A percentile compares a stretch with the other conserved stretches of the same genome.
These are phyloP conservation scores for Hibiscus trionum DNA, from an alignment of 345 rosid species.

Conservation along the genomic window DNA sequence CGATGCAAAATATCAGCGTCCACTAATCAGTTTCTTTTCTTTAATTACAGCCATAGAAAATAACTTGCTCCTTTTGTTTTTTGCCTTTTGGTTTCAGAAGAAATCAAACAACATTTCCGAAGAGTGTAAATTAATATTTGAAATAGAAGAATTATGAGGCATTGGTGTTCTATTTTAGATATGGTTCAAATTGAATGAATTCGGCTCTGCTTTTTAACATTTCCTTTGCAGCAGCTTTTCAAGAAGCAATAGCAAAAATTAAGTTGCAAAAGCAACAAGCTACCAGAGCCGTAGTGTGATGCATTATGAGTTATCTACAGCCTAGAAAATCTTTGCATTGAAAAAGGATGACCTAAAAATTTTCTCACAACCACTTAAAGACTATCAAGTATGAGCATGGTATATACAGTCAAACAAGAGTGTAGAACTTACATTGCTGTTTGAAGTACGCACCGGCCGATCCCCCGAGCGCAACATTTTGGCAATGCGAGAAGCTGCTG, in stretches of 20 bases:
- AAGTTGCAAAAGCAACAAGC: background rate
- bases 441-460: conserved; percentile 43
- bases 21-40: no score
- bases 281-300: background rate
- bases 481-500: conserved; percentile 93
- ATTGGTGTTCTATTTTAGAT: background rate
- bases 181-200: background rate
- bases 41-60: background rate
- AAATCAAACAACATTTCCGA: background rate
- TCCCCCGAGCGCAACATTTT: conserved; percentile 67
- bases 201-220: background rate
- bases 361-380: background rate
- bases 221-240: background rate
- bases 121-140: background rate
- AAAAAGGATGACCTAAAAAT: background rate
- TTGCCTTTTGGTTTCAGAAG: background rate
- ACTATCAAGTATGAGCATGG: background rate
- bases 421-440: conserved; percentile 41
- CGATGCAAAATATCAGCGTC: no score
- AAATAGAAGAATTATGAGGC: background rate
- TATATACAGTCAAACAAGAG: background rate
- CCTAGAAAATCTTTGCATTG: background rate
- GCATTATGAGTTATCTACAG: background rate
- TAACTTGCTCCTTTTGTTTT: background rate
- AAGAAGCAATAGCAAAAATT: background rate